Base-by-base conservation (phyloP, 352 stramenopile species). In the Globisporangium radiosum region DNA sequence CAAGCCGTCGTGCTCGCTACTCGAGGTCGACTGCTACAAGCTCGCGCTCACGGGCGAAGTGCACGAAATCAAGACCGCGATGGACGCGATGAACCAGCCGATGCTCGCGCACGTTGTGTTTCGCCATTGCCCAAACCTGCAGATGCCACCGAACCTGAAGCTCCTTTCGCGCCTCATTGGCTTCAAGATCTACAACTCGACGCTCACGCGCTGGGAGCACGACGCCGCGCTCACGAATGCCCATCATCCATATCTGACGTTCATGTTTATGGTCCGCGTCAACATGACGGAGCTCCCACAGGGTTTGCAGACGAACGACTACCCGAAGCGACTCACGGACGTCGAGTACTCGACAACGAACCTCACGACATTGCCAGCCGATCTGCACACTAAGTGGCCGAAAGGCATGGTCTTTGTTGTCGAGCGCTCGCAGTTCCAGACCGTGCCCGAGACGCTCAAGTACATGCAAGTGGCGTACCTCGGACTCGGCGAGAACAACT, bases 131-230 rank as follows among this genome's bases (percentile, higher is more conserved):
- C 54, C 49, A 17, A 14, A 44, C 4, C 49, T 72, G 10, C 14
- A 59, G 9, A 65, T 72, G 10, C 65, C 61, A 11, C 19, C 54
- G 3, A 52, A 47, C 3, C 14, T 72, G 8, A 11, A 56, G 14
- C 15, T 8, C 2, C 33, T 72, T 0, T 36, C 5, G n/a, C 15
- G 48, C 7, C 49, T 71, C 7, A 54, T 42, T 5, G 52, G 17
- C 6, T 36, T 69, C 36, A 69, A 72, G 54, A 56, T 72, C 7
- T 66, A 66, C 61, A 72, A 69, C 54, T 66, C 65, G 44, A 60
- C 58, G 36, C 40, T 72, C 14, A 42, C 54, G 2, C 37, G 47
- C 5, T 72, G 65, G 65, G n/a, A 57, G 0, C 11, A 11, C 9
- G 62, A 69, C 42, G 57, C 61, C 1, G 62, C 57, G 51, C 48